Conservation (phyloP, 768 basidiomycete species). For the Kwoniella pini region DNA sequence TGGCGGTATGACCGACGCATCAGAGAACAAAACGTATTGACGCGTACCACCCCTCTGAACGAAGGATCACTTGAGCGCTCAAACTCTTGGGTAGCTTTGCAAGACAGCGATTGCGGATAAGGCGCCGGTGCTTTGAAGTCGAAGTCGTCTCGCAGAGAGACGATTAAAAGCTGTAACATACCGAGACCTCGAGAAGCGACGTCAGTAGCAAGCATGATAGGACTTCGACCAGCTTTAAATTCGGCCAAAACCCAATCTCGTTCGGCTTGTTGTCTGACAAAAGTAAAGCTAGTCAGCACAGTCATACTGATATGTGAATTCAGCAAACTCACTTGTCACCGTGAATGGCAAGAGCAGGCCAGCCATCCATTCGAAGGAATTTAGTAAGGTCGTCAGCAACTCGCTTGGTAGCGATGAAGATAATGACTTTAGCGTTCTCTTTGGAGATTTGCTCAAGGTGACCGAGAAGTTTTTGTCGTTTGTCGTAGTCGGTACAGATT, state of each 20-base stretch:
- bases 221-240: slow-evolving; percentile 96
- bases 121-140: slow-evolving; percentile 21
- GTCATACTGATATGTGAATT: background rate
- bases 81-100: slow-evolving; percentile 22
- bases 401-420: slow-evolving; percentile 96
- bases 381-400: slow-evolving; percentile 99
- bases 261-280: slow-evolving; percentile 60
- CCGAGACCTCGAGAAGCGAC: slow-evolving; percentile 99
- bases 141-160: slow-evolving; percentile 19
- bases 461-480: slow-evolving; percentile 91
- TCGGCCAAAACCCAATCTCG: slow-evolving; percentile 99
- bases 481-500: slow-evolving; percentile 96
- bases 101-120: slow-evolving; percentile 27
- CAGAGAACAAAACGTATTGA: slow-evolving; percentile 13
- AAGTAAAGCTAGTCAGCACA: slow-evolving; percentile 11
- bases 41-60: slow-evolving; percentile 4
- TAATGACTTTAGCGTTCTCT: slow-evolving; percentile 97
- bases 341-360: slow-evolving; percentile 99
- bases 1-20: slow-evolving; percentile 11
- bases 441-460: slow-evolving; percentile 94
- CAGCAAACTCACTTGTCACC: slow-evolving; percentile 87
- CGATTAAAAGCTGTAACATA: slow-evolving; percentile 61
- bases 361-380: slow-evolving; percentile 87
- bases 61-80: slow-evolving; percentile 23
- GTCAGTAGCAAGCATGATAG: slow-evolving; percentile 97